These are phyloP conservation scores for Cupressus sempervirens DNA, from an alignment of 75 land plant genomes.

Conservation along the genomic window DNA sequence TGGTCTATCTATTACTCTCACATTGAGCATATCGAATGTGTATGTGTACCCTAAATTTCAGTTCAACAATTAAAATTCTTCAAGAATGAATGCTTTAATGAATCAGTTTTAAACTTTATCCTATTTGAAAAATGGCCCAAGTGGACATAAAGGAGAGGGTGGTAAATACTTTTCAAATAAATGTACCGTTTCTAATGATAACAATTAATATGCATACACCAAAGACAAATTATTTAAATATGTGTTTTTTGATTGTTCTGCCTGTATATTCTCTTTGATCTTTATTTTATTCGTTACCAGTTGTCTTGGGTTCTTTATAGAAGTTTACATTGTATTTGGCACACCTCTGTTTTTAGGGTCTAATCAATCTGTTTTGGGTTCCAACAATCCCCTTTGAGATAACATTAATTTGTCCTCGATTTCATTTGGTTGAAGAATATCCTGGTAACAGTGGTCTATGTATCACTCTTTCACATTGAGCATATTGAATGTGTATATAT, in stretches of 20 bases:
- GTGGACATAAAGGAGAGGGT: neutral
- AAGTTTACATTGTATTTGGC: neutral
- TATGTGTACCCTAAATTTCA: neutral
- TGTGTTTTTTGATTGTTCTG: neutral
- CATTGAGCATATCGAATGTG: neutral
- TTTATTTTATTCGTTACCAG: neutral
- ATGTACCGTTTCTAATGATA: no score
- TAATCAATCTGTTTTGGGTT: neutral
- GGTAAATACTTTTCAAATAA: no score
- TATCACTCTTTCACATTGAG: neutral
- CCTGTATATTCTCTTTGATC: neutral
- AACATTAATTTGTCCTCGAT: neutral
- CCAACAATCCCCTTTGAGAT: no score
- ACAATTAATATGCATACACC: no score
- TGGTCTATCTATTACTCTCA: neutral
- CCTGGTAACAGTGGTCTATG: neutral
- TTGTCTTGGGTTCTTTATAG: neutral
- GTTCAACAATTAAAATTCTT: neutral
- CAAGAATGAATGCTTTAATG: neutral
- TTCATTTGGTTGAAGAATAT: neutral
- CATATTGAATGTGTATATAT: neutral
- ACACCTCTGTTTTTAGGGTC: neutral
- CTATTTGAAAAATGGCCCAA: neutral
- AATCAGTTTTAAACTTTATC: neutral
- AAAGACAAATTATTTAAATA: neutral